A percentile compares a stretch with the other conserved stretches of the same genome.
Conservation (phyloP, 2,329 filamentous ascomycete genomes). For the Pseudonectria buxi region DNA sequence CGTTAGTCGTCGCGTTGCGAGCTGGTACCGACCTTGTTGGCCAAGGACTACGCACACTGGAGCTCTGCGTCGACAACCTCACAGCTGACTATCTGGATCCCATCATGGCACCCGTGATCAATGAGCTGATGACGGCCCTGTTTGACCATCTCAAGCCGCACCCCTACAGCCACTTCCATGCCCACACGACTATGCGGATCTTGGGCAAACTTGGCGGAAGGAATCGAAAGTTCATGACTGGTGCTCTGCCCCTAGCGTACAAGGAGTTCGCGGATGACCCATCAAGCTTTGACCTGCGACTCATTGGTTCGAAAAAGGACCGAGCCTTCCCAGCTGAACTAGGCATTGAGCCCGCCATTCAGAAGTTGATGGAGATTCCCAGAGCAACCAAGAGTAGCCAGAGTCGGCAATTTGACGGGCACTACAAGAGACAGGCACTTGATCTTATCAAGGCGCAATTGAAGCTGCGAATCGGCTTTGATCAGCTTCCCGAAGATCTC, state of each 20-base stretch:
- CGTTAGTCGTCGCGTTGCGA: conserved; percentile 87
- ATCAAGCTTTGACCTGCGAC: conserved; percentile 78
- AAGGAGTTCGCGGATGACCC: conserved; percentile 81
- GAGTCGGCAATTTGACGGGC: conserved; percentile 62
- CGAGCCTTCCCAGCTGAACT: conserved; percentile 80
- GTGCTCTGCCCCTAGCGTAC: conserved; percentile 76
- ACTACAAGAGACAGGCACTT: conserved; percentile 91
- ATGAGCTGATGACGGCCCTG: conserved; percentile 94
- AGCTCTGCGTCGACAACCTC: conserved; percentile 95
- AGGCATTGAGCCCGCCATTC: conserved; percentile 82
- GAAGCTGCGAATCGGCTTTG: conserved; percentile 83
- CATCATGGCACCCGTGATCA: conserved; percentile 98
- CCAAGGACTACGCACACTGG: conserved; percentile 85
- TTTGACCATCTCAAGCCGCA: conserved; percentile 93
- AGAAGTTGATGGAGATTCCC: conserved; percentile 75
- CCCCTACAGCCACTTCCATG: conserved; percentile 94
- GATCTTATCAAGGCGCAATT: conserved; percentile 81
- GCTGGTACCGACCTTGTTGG: conserved; percentile 91
- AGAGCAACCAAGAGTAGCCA: conserved; percentile 50
- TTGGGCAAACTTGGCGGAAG: conserved; percentile 92
- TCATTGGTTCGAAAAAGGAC: conserved; percentile 85
- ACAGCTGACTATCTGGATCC: conserved; percentile 97
- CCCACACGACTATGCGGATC: conserved; percentile 96
- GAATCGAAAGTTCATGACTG: conserved; percentile 91
- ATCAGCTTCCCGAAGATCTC: conserved; percentile 84